These are phyloP conservation scores for Saitozyma podzolica DNA, from an alignment of 768 basidiomycete genomes.

Conservation along the genomic window DNA sequence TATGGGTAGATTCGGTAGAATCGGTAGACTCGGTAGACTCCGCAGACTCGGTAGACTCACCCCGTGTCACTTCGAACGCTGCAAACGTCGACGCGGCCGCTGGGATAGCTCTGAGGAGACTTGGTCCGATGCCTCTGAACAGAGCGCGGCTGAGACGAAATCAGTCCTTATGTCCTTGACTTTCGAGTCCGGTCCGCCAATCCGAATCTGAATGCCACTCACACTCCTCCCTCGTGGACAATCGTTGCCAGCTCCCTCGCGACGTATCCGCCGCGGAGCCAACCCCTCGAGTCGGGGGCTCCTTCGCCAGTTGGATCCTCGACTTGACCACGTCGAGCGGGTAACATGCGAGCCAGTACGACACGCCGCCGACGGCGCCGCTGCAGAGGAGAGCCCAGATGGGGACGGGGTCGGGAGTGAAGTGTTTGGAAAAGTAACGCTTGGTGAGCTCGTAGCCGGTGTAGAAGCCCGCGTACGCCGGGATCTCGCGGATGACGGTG, in stretches of 20 bases:
- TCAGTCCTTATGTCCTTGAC: no score
- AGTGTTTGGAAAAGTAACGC: slow-evolving; percentile 60
- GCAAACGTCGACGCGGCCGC: slow-evolving; percentile 89
- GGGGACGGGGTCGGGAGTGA: slow-evolving; percentile 11
- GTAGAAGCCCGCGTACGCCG: slow-evolving; percentile 84
- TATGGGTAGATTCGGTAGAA: slow-evolving; percentile 12
- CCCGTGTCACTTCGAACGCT: slow-evolving; percentile 77
- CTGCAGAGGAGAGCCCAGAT: slow-evolving; percentile 35
- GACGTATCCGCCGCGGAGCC: slow-evolving; percentile 64
- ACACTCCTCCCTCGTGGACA: slow-evolving; percentile 72
- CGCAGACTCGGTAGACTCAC: no score
- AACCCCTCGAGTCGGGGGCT: slow-evolving; percentile 66
- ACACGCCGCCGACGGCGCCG: slow-evolving; percentile 62
- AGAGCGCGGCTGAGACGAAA: slow-evolving; percentile 23
- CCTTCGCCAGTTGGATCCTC: slow-evolving; percentile 73
- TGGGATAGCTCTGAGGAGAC: slow-evolving; percentile 66
- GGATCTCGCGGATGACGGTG: slow-evolving; percentile 89
- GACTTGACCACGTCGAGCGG: slow-evolving; percentile 92
- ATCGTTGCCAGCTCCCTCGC: slow-evolving; percentile 66
- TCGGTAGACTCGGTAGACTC: no score
- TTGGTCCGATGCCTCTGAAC: slow-evolving; percentile 45
- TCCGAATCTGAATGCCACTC: slow-evolving; percentile 48
- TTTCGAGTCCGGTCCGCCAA: background rate
- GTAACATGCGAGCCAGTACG: slow-evolving; percentile 93
- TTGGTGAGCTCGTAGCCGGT: slow-evolving; percentile 87